Percentiles rank a stretch among this genome's conserved stretches.
phyloP scores from a whole-genome alignment of 805 yeast species.

The Saccharomycodes ludwigii region DNA sequence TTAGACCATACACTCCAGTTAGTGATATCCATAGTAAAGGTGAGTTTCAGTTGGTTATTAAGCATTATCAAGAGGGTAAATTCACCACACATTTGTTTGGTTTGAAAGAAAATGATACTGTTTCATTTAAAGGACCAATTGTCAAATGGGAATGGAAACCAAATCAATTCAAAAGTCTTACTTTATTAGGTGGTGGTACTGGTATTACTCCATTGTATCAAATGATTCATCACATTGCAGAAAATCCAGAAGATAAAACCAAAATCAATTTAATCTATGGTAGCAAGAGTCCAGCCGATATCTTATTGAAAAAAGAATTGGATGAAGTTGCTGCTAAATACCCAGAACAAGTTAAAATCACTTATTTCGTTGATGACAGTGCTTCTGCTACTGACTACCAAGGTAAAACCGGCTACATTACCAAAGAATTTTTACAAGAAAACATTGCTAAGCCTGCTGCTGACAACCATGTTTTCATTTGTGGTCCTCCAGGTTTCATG shows the following conservation, averaged over 20 bases:
- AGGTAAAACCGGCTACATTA: constrained; percentile 63
- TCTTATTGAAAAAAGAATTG: constrained; percentile 65
- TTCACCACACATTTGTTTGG: constrained; percentile 61
- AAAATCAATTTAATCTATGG: constrained; percentile 78
- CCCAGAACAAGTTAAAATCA: constrained; percentile 68
- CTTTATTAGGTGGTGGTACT: constrained; percentile 89
- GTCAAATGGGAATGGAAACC: constrained; percentile 84
- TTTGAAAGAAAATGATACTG: constrained; percentile 67
- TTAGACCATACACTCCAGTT: constrained; percentile 85
- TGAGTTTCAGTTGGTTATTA: constrained; percentile 64
- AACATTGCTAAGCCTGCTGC: constrained; percentile 56
- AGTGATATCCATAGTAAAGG: constrained; percentile 63
- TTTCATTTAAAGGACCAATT: constrained; percentile 90
- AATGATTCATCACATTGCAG: constrained; percentile 60
- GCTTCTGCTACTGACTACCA: constrained; percentile 22
- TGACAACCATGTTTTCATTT: constrained; percentile 67
- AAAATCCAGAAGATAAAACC: constrained; percentile 80
- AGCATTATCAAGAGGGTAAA: constrained; percentile 76
- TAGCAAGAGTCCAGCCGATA: constrained; percentile 63
- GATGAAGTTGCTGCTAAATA: constrained; percentile 41
- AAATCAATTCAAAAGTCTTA: constrained; percentile 68
- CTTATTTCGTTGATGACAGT: constrained; percentile 68
- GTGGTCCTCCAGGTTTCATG: constrained; percentile 94
- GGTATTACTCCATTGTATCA: constrained; percentile 96
- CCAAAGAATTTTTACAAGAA: constrained; percentile 55